Conservation (phyloP, 768 basidiomycete genomes). For the Xanthoconium purpureum region DNA sequence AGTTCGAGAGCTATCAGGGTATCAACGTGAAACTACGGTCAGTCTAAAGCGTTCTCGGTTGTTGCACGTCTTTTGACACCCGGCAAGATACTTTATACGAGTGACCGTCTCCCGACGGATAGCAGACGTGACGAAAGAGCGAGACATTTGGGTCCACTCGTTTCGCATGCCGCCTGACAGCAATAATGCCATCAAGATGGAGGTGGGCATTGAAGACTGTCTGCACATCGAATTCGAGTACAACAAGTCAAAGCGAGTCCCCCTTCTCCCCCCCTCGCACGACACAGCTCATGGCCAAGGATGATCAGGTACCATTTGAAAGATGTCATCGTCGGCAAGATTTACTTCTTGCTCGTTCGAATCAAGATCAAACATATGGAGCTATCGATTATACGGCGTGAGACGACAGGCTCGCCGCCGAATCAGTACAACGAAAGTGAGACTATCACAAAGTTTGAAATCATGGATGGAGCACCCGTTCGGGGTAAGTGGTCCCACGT, state of each 20-base stretch:
- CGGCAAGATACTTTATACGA: conserved; percentile 81
- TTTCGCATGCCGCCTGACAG: conserved; percentile 98
- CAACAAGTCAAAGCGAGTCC: conserved; percentile 93
- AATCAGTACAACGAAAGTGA: conserved; percentile 99
- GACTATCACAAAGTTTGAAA: conserved; percentile 99
- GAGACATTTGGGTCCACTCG: conserved; percentile 96
- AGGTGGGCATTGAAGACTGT: conserved; percentile 99
- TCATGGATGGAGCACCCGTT: conserved; percentile 99
- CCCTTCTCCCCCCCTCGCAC: not conserved
- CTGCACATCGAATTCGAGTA: conserved; percentile 99
- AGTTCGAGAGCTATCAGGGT: conserved; percentile 96
- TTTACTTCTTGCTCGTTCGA: conserved; percentile 96
- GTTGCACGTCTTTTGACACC: conserved; percentile 3
- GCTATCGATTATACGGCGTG: conserved; percentile 93
- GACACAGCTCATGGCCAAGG: not conserved
- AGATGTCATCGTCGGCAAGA: conserved; percentile 99
- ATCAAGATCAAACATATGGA: conserved; percentile 99
- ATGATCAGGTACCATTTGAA: conserved; percentile 87
- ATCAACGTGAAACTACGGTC: conserved; percentile 97
- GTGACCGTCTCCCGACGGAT: conserved; percentile 88
- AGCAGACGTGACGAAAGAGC: conserved; percentile 91
- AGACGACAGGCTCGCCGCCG: conserved; percentile 96
- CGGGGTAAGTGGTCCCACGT: conserved; percentile 52
- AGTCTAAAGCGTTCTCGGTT: conserved; percentile 22
- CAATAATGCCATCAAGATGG: conserved; percentile 99